phyloP scores from a whole-genome alignment of 306 rosid genomes.

The Quercus agrifolia region DNA sequence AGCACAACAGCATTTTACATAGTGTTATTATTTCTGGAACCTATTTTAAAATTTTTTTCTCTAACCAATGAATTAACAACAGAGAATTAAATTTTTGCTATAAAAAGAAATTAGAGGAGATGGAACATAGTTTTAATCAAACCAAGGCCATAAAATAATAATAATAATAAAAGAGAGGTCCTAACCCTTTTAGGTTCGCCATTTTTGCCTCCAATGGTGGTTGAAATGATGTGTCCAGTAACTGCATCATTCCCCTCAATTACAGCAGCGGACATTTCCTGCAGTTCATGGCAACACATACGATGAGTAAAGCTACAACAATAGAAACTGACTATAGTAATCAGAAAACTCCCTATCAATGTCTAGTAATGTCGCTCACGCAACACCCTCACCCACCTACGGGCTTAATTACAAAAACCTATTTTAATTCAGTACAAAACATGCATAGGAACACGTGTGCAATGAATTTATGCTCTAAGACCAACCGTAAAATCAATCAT shows the following conservation, averaged over 20 bases:
- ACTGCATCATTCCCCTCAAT: slow-evolving; percentile 73
- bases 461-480: background rate
- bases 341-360: slow-evolving; percentile 7
- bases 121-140: background rate
- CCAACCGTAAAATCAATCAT: background rate
- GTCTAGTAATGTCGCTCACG: slow-evolving; percentile 6
- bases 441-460: background rate
- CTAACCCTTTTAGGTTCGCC: slow-evolving; percentile 90
- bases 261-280: slow-evolving; percentile 80
- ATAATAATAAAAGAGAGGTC: background rate
- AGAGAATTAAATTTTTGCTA: background rate
- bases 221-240: slow-evolving; percentile 90
- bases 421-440: background rate
- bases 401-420: background rate
- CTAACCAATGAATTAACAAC: background rate
- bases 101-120: background rate
- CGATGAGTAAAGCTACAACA: background rate
- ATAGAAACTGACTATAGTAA: background rate
- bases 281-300: slow-evolving; percentile 30
- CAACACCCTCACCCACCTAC: slow-evolving; percentile 2
- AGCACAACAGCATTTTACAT: background rate
- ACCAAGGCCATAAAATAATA: background rate
- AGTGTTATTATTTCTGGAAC: background rate
- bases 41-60: background rate
- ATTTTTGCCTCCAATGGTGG: slow-evolving; percentile 95